Evolutionary conservation across 768 basidiomycete genomes (phyloP).

Genomic region (Russula virescens): DNA sequence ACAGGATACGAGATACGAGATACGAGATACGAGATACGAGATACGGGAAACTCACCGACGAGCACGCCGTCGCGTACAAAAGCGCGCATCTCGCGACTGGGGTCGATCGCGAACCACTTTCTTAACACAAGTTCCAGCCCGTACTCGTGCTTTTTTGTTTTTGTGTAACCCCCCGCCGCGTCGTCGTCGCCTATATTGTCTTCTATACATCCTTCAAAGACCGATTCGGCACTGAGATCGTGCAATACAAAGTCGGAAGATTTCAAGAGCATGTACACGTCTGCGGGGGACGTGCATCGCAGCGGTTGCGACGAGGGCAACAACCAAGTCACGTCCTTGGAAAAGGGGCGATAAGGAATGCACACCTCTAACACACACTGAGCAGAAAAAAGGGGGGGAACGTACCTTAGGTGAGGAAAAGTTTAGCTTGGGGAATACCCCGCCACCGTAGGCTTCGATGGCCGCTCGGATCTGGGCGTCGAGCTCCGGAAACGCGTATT

Average conservation of each 20-base stretch:
- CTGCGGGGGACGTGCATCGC: conserved; percentile 81
- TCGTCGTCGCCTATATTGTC: too few relatives aligned
- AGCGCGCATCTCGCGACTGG: conserved; percentile 81
- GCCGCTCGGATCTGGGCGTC: conserved; percentile 62
- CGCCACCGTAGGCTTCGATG: conserved; percentile 65
- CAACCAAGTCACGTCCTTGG: conserved; percentile 90
- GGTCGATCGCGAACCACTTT: conserved; percentile 86
- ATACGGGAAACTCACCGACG: conserved; percentile 66
- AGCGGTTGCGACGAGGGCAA: conserved; percentile 78
- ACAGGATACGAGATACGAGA: too few relatives aligned
- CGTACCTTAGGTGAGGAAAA: conserved; percentile 88
- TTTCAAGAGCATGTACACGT: conserved; percentile 89
- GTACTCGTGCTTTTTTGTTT: conserved; percentile 33
- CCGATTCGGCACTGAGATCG: conserved; percentile 53
- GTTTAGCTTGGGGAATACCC: conserved; percentile 94
- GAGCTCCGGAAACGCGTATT: conserved; percentile 76
- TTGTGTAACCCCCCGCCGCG: not conserved
- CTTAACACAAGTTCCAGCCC: conserved; percentile 79
- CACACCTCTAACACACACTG: not conserved
- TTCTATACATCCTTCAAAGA: conserved; percentile 60
- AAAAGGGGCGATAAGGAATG: too few relatives aligned
- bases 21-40: too few relatives aligned
- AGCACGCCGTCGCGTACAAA: conserved; percentile 73
- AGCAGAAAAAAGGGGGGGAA: not conserved
- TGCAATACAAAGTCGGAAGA: conserved; percentile 87